These are phyloP conservation scores for Neospermospora avenae DNA, from an alignment of 2,329 filamentous ascomycete genomes.

Conservation along the genomic window DNA sequence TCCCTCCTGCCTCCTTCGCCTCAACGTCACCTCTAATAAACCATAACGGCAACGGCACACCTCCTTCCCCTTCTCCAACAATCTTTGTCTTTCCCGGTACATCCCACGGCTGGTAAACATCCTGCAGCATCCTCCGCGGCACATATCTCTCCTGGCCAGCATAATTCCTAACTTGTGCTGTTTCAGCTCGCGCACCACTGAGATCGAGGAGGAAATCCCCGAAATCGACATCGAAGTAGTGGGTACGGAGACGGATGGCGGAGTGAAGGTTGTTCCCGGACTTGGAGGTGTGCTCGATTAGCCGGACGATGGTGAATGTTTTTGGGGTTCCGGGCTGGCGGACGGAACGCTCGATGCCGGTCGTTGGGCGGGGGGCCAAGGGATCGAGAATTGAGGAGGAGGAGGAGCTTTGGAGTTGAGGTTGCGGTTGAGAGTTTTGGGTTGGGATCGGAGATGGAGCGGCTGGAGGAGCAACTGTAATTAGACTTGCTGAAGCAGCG, in stretches of 20 bases:
- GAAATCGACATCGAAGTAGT: not conserved
- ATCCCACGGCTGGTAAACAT: conserved; percentile 5
- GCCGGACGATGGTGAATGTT: not conserved
- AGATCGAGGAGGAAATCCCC: conserved; percentile 9
- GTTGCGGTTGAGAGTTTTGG: no score
- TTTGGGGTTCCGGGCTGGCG: not conserved
- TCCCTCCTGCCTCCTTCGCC: not conserved
- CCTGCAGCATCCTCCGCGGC: conserved; percentile 6
- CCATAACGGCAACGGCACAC: not conserved
- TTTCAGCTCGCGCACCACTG: not conserved
- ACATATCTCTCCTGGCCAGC: conserved; percentile 2
- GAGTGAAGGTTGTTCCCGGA: not conserved
- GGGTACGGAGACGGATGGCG: not conserved
- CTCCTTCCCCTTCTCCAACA: not conserved
- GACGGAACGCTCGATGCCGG: not conserved
- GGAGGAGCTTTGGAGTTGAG: no score
- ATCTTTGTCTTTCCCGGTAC: not conserved
- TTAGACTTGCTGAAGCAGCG: not conserved
- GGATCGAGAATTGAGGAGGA: no score
- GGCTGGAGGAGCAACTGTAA: not conserved
- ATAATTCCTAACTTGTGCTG: conserved; percentile 7
- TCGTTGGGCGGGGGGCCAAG: not conserved
- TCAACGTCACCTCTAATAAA: not conserved
- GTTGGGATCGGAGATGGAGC: not conserved
- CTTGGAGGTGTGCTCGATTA: conserved; percentile 8